phyloP scores from a whole-genome alignment of 1,284 basidiomycete genomes.

The Jaminaea rosea region DNA sequence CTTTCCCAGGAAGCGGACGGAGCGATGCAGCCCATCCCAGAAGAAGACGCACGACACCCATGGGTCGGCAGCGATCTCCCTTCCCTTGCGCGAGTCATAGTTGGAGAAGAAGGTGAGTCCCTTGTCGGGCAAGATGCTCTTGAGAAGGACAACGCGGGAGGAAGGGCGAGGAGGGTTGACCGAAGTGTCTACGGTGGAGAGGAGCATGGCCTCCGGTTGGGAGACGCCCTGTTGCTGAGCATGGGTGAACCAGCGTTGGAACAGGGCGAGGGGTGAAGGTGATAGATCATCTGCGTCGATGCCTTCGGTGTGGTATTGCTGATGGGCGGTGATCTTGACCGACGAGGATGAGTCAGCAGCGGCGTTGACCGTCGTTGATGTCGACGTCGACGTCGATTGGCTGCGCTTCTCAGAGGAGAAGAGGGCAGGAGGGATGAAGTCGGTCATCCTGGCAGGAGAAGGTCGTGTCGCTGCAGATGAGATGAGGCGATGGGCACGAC shows the following conservation, averaged over 20 bases:
- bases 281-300: constrained; percentile 20
- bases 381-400: not conserved
- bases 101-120: constrained; percentile 94
- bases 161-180: constrained; percentile 55
- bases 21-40: constrained; percentile 75
- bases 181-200: constrained; percentile 5
- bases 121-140: constrained; percentile 59
- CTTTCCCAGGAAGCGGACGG: constrained; percentile 73
- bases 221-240: constrained; percentile 22
- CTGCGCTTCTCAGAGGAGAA: not conserved
- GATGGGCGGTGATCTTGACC: constrained; percentile 33
- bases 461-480: too few species aligned
- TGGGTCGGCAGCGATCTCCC: constrained; percentile 60
- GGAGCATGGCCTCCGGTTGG: constrained; percentile 44
- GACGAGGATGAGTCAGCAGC: not conserved
- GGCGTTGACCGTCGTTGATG: not conserved
- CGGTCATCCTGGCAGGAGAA: constrained; percentile 2
- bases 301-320: constrained; percentile 39
- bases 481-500: too few species aligned
- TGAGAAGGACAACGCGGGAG: constrained; percentile 80
- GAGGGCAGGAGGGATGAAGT: constrained; percentile 1
- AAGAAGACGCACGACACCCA: constrained; percentile 77
- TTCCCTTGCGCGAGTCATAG: constrained; percentile 82
- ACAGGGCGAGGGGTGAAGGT: constrained; percentile 32
- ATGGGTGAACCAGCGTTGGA: constrained; percentile 37